Conservation (phyloP, 2,329 filamentous ascomycete species). For the Coniochaeta ligniaria region DNA sequence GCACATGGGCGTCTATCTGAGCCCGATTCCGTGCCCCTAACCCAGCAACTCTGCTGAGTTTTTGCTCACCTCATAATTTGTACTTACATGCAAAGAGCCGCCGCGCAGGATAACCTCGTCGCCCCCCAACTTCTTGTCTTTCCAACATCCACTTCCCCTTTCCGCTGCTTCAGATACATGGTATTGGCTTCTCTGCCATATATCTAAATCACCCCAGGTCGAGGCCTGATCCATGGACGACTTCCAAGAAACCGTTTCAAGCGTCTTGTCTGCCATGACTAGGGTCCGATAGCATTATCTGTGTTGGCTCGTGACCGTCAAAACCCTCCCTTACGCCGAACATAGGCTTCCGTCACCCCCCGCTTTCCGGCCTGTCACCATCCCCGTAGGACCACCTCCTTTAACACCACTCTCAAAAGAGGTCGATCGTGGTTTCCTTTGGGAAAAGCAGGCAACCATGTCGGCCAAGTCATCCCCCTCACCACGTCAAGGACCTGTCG, state of each 20-base stretch:
- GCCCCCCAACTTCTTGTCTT: neutral
- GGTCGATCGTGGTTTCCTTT: neutral
- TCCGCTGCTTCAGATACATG: neutral
- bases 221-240: slow-evolving; percentile 12
- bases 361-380: neutral
- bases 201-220: neutral
- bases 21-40: neutral
- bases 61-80: neutral
- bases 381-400: neutral
- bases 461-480: slow-evolving; percentile 21
- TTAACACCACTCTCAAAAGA: neutral
- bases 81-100: neutral
- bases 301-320: neutral
- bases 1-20: slow-evolving; percentile 1
- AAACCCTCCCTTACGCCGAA: neutral
- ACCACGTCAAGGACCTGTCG: slow-evolving; percentile 17
- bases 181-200: neutral
- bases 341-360: neutral
- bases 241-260: slow-evolving; percentile 2
- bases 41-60: slow-evolving; percentile 1
- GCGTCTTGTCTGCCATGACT: slow-evolving; percentile 14
- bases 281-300: slow-evolving; percentile 13
- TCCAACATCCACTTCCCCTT: neutral
- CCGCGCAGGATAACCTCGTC: neutral
- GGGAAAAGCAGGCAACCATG: slow-evolving; percentile 10